A percentile compares a stretch with the other conserved stretches of the same genome.
These are phyloP conservation scores for Trichosporon ovoides DNA, from an alignment of 1,284 basidiomycete genomes.

Conservation along the genomic window DNA sequence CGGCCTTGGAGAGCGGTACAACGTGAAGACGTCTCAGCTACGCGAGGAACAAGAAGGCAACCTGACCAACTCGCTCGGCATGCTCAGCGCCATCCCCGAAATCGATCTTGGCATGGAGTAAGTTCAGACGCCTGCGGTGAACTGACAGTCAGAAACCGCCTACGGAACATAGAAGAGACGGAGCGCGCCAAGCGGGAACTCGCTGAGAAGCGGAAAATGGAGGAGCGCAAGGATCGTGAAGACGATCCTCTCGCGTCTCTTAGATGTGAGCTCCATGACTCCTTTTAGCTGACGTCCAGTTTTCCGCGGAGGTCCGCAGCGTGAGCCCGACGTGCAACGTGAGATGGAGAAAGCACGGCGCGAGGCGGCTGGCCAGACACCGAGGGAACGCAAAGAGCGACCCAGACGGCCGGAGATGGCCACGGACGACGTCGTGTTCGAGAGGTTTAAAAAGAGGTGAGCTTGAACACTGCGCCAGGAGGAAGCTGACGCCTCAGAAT, in stretches of 20 bases:
- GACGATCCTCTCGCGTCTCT: slow-evolving; percentile 68
- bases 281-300: slow-evolving; percentile 53
- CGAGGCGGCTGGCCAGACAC: slow-evolving; percentile 67
- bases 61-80: slow-evolving; percentile 83
- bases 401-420: slow-evolving; percentile 59
- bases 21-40: slow-evolving; percentile 35
- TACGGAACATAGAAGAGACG: slow-evolving; percentile 94
- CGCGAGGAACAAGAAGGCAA: slow-evolving; percentile 69
- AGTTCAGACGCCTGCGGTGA: slow-evolving; percentile 46
- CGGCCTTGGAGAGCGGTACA: slow-evolving; percentile 64
- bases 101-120: slow-evolving; percentile 98
- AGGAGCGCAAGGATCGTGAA: slow-evolving; percentile 48
- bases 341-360: slow-evolving; percentile 77
- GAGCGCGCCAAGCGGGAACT: slow-evolving; percentile 87
- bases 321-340: slow-evolving; percentile 72
- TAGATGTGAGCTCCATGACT: slow-evolving; percentile 60
- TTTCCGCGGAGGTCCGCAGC: slow-evolving; percentile 67
- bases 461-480: slow-evolving; percentile 12
- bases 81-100: slow-evolving; percentile 94
- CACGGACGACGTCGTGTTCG: slow-evolving; percentile 77
- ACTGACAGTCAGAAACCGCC: slow-evolving; percentile 58
- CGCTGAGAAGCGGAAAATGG: slow-evolving; percentile 55
- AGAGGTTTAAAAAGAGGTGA: slow-evolving; percentile 50
- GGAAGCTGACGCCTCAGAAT: not conserved
- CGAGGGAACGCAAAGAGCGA: slow-evolving; percentile 51